Conservation (phyloP, 352 stramenopile genomes). For the Phytopythium vexans region DNA sequence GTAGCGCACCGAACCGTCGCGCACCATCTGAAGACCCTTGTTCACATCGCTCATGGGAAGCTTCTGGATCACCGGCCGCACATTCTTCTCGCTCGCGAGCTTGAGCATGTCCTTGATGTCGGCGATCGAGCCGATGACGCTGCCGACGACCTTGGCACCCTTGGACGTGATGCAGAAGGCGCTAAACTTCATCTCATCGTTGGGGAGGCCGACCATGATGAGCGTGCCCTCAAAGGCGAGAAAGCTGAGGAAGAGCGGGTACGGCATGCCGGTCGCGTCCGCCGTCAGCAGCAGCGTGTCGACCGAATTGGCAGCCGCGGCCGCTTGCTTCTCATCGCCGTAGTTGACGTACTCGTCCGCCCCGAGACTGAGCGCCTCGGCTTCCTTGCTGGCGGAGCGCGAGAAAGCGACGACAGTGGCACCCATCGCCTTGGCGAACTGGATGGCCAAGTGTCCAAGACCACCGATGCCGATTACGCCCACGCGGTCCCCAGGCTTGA, state of each 20-base stretch:
- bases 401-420: slow-evolving; percentile 52
- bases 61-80: slow-evolving; percentile 45
- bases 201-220: slow-evolving; percentile 56
- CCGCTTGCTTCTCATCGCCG: slow-evolving; percentile 38
- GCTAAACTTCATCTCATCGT: slow-evolving; percentile 46
- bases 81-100: slow-evolving; percentile 63
- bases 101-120: slow-evolving; percentile 84
- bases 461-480: slow-evolving; percentile 83
- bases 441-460: slow-evolving; percentile 80
- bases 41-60: too few relatives aligned
- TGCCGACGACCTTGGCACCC: slow-evolving; percentile 45
- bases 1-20: too few relatives aligned
- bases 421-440: slow-evolving; percentile 74
- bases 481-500: slow-evolving; percentile 47
- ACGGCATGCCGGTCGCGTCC: too few relatives aligned
- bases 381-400: slow-evolving; percentile 45
- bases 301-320: slow-evolving; percentile 19
- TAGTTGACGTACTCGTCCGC: slow-evolving; percentile 56
- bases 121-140: slow-evolving; percentile 53
- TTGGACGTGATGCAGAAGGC: slow-evolving; percentile 37
- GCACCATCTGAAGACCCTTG: too few relatives aligned
- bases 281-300: slow-evolving; percentile 72
- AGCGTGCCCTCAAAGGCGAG: slow-evolving; percentile 51
- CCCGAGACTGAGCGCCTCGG: slow-evolving; percentile 36
- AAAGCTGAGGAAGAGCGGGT: slow-evolving; percentile 39